A percentile compares a stretch with the other conserved stretches of the same genome.
These are phyloP conservation scores for Begonia loranthoides DNA, from an alignment of 306 rosid species.

Conservation along the genomic window DNA sequence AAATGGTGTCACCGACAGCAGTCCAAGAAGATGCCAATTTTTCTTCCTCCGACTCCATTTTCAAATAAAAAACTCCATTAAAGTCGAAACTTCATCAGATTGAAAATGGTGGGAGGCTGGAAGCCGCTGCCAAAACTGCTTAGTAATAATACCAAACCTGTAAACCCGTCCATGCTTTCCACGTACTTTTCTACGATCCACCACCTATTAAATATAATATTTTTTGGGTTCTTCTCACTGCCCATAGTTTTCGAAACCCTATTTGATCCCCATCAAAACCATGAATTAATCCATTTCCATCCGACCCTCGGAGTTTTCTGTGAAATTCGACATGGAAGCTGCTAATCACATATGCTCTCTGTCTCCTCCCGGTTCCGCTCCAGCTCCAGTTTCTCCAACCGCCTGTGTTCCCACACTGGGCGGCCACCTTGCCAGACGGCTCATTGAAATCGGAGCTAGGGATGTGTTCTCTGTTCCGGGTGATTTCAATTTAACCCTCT, in stretches of 20 bases:
- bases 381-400: slow-evolving; percentile 13
- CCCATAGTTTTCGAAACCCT: slow-evolving; percentile 9
- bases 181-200: too few species aligned
- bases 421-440: slow-evolving; percentile 57
- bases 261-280: slow-evolving; percentile 4
- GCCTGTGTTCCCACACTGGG: slow-evolving; percentile 39
- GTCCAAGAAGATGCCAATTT: too few species aligned
- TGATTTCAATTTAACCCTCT: slow-evolving; percentile 70
- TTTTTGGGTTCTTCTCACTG: background rate
- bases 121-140: too few species aligned
- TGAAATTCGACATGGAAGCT: slow-evolving; percentile 17
- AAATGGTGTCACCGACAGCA: too few species aligned
- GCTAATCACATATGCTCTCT: slow-evolving; percentile 17
- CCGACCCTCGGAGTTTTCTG: background rate
- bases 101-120: too few species aligned
- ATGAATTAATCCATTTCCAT: background rate
- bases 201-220: background rate
- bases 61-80: too few species aligned
- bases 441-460: slow-evolving; percentile 40
- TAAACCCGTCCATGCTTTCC: too few species aligned
- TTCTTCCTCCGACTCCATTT: too few species aligned
- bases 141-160: too few species aligned
- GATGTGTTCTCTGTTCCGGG: slow-evolving; percentile 86
- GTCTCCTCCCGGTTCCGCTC: slow-evolving; percentile 12
- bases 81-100: too few species aligned